These are phyloP conservation scores for Orbilia quercus DNA, from an alignment of 2,329 filamentous ascomycete species.

Conservation along the genomic window DNA sequence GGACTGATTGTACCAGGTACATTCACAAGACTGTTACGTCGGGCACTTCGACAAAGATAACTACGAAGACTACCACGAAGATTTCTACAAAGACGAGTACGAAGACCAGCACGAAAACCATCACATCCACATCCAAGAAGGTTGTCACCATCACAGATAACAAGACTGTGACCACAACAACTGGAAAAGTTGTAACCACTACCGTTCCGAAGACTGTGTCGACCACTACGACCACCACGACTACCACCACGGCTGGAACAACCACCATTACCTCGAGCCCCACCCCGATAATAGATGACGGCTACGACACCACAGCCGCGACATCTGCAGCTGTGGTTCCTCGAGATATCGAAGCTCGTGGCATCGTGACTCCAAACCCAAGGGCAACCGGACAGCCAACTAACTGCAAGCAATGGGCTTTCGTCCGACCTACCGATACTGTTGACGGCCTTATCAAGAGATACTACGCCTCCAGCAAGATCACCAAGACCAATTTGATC, in stretches of 20 bases:
- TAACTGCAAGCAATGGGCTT: constrained; percentile 35
- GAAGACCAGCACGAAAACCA: constrained; percentile 1
- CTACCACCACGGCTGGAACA: not conserved
- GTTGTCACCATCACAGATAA: not conserved
- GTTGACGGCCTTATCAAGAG: constrained; percentile 21
- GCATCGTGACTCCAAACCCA: constrained; percentile 7
- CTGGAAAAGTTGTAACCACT: not conserved
- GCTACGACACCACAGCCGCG: not conserved
- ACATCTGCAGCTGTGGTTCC: not conserved
- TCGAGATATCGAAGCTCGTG: constrained; percentile 3
- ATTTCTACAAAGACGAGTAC: constrained; percentile 1
- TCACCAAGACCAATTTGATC: constrained; percentile 21
- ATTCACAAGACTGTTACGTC: constrained; percentile 10
- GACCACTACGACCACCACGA: constrained; percentile 9
- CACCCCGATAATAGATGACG: not conserved
- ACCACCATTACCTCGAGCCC: constrained; percentile 6
- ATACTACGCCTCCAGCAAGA: constrained; percentile 11
- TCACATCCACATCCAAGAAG: not conserved
- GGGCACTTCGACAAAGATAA: constrained; percentile 26
- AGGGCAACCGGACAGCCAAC: not conserved
- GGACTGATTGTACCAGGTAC: constrained; percentile 26
- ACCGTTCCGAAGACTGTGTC: constrained; percentile 3
- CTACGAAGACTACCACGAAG: constrained; percentile 11
- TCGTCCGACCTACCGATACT: constrained; percentile 20
- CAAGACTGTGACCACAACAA: not conserved